These are phyloP conservation scores for Ambrosiella beaveri DNA, from an alignment of 2,329 filamentous ascomycete genomes.

Conservation along the genomic window DNA sequence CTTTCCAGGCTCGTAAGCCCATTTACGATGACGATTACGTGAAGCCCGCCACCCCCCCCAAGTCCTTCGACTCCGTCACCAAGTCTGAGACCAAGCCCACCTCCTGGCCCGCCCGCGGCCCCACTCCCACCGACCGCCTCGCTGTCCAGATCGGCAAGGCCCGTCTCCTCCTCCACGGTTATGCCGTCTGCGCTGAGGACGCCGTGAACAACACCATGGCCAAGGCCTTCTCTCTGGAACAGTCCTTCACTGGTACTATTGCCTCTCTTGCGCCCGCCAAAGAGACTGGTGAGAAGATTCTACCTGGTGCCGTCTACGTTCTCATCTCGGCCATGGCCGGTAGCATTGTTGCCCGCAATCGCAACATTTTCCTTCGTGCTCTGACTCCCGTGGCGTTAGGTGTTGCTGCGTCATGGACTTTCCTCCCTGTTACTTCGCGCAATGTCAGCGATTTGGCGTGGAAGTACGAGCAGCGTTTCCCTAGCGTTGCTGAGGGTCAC, in stretches of 20 bases:
- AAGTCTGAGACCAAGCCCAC: constrained; percentile 18
- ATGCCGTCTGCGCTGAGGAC: constrained; percentile 60
- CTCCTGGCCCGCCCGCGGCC: constrained; percentile 25
- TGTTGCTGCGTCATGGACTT: constrained; percentile 63
- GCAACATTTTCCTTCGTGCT: constrained; percentile 66
- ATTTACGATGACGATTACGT: constrained; percentile 55
- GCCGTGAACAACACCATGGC: constrained; percentile 69
- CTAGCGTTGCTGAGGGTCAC: constrained; percentile 68
- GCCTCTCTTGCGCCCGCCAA: constrained; percentile 74
- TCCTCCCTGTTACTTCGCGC: constrained; percentile 75
- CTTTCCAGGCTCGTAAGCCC: constrained; percentile 33
- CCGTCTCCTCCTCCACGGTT: constrained; percentile 63
- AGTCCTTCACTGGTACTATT: constrained; percentile 75
- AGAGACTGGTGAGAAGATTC: constrained; percentile 71
- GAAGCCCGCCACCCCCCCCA: constrained; percentile 17
- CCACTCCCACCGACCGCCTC: constrained; percentile 78
- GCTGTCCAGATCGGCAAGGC: constrained; percentile 64
- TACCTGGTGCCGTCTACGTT: constrained; percentile 83
- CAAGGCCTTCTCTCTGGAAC: constrained; percentile 67
- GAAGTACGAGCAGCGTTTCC: constrained; percentile 84
- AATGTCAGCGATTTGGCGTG: constrained; percentile 77
- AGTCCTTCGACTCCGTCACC: constrained; percentile 17
- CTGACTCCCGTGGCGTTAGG: constrained; percentile 64
- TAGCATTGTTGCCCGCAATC: constrained; percentile 75
- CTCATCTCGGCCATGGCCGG: constrained; percentile 90